These are phyloP conservation scores for Leccinum rimulosum DNA, from an alignment of 768 basidiomycete species.

Conservation along the genomic window DNA sequence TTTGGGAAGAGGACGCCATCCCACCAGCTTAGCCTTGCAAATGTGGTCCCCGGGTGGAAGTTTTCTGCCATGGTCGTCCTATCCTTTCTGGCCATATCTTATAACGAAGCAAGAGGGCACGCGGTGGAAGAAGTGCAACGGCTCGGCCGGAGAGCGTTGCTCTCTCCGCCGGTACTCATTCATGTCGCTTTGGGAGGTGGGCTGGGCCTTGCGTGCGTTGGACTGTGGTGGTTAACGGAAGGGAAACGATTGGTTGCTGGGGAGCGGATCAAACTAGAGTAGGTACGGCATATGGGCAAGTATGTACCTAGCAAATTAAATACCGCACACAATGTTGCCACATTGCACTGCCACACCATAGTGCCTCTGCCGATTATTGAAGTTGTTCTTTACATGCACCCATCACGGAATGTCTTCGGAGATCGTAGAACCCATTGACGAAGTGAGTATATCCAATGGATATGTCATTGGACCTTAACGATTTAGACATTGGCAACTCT, in stretches of 20 bases:
- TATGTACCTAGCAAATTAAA: background rate
- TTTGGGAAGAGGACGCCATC: slow-evolving; percentile 34
- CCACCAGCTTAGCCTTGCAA: slow-evolving; percentile 13
- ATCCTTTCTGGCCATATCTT: slow-evolving; percentile 24
- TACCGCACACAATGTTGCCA: background rate
- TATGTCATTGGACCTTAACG: background rate
- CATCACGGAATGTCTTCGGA: slow-evolving; percentile 26
- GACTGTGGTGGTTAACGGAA: slow-evolving; percentile 30
- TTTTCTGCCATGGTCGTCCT: slow-evolving; percentile 23
- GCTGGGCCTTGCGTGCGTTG: slow-evolving; percentile 26
- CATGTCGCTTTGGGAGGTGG: slow-evolving; percentile 28
- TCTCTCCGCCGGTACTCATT: slow-evolving; percentile 19
- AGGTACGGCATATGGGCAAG: slow-evolving; percentile 1
- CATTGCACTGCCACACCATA: slow-evolving; percentile 14
- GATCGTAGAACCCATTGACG: slow-evolving; percentile 30
- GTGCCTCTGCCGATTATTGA: no score
- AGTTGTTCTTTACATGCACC: background rate
- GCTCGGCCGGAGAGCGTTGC: slow-evolving; percentile 19
- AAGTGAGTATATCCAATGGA: slow-evolving; percentile 23
- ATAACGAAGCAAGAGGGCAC: slow-evolving; percentile 16
- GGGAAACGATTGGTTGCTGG: slow-evolving; percentile 23
- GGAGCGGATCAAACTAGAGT: slow-evolving; percentile 21
- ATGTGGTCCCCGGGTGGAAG: slow-evolving; percentile 26
- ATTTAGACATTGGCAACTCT: slow-evolving; percentile 11
- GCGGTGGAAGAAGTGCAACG: slow-evolving; percentile 12